Conservation (phyloP, 768 basidiomycete genomes). For the Boletellus ananas region DNA sequence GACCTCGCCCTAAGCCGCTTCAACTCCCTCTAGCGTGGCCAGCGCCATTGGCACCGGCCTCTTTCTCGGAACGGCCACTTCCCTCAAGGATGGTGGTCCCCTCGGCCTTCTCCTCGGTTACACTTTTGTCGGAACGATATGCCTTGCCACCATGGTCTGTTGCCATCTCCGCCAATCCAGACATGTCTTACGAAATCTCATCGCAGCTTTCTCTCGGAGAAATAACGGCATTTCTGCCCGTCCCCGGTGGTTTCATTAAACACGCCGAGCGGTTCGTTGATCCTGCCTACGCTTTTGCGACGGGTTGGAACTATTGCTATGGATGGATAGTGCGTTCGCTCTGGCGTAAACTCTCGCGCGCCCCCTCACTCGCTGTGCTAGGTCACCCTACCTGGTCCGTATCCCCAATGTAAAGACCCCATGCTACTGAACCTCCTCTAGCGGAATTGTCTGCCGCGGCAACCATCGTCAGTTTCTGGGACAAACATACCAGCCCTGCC, state of each 20-base stretch:
- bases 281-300: slow-evolving; percentile 42
- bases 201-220: slow-evolving; percentile 38
- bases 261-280: slow-evolving; percentile 48
- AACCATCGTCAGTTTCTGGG: slow-evolving; percentile 49
- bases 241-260: slow-evolving; percentile 45
- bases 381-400: slow-evolving; percentile 27
- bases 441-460: slow-evolving; percentile 51
- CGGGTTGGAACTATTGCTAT: slow-evolving; percentile 43
- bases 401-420: neutral
- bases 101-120: slow-evolving; percentile 46
- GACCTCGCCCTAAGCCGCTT: no score
- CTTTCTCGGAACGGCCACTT: slow-evolving; percentile 33
- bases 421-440: slow-evolving; percentile 8
- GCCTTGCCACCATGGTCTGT: slow-evolving; percentile 37
- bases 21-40: slow-evolving; percentile 18
- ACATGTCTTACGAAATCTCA: neutral
- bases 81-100: slow-evolving; percentile 42
- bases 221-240: slow-evolving; percentile 44
- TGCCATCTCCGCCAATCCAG: neutral
- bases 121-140: slow-evolving; percentile 34
- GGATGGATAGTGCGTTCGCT: slow-evolving; percentile 27
- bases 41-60: slow-evolving; percentile 43
- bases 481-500: slow-evolving; percentile 36
- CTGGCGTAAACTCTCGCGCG: neutral
- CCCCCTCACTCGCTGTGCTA: neutral